These are phyloP conservation scores for Diplocarpon rosae DNA, from an alignment of 2,329 filamentous ascomycete species.

Conservation along the genomic window DNA sequence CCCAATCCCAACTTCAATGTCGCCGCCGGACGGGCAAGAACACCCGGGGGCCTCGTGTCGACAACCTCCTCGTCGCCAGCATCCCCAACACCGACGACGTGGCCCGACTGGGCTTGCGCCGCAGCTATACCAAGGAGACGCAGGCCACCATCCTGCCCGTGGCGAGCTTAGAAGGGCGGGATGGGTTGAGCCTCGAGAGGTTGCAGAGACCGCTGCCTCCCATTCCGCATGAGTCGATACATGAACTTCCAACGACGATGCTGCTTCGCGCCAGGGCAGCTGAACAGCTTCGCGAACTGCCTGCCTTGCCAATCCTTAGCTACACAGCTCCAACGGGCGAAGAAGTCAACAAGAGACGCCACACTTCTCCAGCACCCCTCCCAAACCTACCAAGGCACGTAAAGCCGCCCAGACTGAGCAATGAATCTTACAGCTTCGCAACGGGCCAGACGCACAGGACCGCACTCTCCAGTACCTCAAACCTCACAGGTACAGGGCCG, in stretches of 20 bases:
- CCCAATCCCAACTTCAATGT: no score
- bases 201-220: conserved; percentile 18
- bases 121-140: conserved; percentile 21
- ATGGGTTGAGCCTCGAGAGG: conserved; percentile 17
- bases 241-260: conserved; percentile 5
- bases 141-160: conserved; percentile 23
- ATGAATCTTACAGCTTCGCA: background rate
- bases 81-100: conserved; percentile 17
- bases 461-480: background rate
- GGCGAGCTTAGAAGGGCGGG: conserved; percentile 19
- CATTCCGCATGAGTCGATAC: conserved; percentile 14
- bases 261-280: background rate
- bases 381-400: background rate
- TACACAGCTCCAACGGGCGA: conserved; percentile 1
- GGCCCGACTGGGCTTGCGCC: conserved; percentile 7
- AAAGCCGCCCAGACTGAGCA: background rate
- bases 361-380: conserved; percentile 9
- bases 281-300: background rate
- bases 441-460: no score
- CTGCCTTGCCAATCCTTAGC: background rate
- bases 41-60: conserved; percentile 12
- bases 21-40: conserved; percentile 6
- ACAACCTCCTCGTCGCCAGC: conserved; percentile 14
- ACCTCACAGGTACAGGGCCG: conserved; percentile 7
- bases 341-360: conserved; percentile 11